Evolutionary conservation across 106 monocot species (phyloP), one percentile per base, ranked within the genome.

Genomic region (Allium cepa): DNA sequence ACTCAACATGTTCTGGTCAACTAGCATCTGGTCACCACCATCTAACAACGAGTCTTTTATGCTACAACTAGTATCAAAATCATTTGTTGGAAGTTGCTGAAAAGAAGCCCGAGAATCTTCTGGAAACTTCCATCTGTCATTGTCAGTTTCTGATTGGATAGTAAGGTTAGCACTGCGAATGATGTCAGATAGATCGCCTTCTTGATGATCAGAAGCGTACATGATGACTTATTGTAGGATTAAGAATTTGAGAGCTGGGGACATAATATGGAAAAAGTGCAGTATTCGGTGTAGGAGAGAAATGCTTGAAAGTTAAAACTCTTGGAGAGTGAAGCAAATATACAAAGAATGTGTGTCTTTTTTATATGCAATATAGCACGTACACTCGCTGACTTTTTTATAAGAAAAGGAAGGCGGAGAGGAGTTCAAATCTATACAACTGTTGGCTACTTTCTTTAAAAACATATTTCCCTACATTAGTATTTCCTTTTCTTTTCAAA

Each of bases 141-240:
- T 0, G 15, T 11, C 15, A 15, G 15, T 12, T 15, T 12, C 15
- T 11, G 10, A 7, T 9, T 51, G 22, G 67, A 52, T 15, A 12
- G 67, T 51, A 26, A 52, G 13, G 8, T 50, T 9, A 12, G 17
- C 9, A 13, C 17, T 26, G 55, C 68, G 68, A 11, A 69, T 56
- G 68, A 69, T 56, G 68, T 69, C 68, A 16, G 68, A 26, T 9
- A 69, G 36, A 46, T 69, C 68, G 36, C 68, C 68, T 18, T 45
- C 56, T 8, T 56, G 45, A 18, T 18, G 47, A 18, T 15, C 18
- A 57, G 67, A 58, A 22, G 16, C 71, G 56, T 83, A 76, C 76
- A 69, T 86, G 53, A 11, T 55, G 53, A 6, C 11, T 55, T 15
- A 12, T 15, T 12, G 53, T 15, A 0, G 13, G 53, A 55, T 15